Conservation (phyloP, 805 yeast genomes). For the Candida berthetii region DNA sequence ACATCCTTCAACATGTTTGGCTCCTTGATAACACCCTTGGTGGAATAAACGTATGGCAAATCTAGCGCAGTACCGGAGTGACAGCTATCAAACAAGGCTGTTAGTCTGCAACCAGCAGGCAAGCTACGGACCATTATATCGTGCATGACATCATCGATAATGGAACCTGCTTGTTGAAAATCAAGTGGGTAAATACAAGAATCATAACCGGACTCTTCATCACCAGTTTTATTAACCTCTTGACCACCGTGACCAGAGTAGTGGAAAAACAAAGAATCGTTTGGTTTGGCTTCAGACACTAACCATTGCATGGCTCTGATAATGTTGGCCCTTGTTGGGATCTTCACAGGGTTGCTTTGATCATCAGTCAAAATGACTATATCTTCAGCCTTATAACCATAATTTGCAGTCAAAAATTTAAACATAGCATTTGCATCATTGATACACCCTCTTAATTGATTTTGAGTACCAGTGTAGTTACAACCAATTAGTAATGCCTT, state of each 20-base stretch:
- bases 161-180: conserved; percentile 58
- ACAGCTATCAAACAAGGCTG: conserved; percentile 80
- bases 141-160: conserved; percentile 73
- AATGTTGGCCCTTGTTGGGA: conserved; percentile 69
- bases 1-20: conserved; percentile 74
- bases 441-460: conserved; percentile 69
- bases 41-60: conserved; percentile 73
- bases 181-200: conserved; percentile 72
- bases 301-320: conserved; percentile 80
- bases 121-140: conserved; percentile 63
- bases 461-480: conserved; percentile 63
- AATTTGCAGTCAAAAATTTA: conserved; percentile 29
- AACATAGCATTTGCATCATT: conserved; percentile 63
- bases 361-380: conserved; percentile 60
- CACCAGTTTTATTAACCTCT: conserved; percentile 61
- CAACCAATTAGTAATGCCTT: conserved; percentile 78
- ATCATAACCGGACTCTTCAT: conserved; percentile 70
- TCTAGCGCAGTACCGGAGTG: conserved; percentile 84
- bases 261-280: conserved; percentile 76
- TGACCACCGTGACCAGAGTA: conserved; percentile 88
- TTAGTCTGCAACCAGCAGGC: conserved; percentile 67
- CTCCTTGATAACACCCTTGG: conserved; percentile 78
- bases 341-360: conserved; percentile 35
- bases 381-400: conserved; percentile 47
- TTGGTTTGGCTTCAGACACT: conserved; percentile 63